Evolutionary conservation across 192 early-diverging fungal species (phyloP).

Genomic region (Coemansia sp.): DNA sequence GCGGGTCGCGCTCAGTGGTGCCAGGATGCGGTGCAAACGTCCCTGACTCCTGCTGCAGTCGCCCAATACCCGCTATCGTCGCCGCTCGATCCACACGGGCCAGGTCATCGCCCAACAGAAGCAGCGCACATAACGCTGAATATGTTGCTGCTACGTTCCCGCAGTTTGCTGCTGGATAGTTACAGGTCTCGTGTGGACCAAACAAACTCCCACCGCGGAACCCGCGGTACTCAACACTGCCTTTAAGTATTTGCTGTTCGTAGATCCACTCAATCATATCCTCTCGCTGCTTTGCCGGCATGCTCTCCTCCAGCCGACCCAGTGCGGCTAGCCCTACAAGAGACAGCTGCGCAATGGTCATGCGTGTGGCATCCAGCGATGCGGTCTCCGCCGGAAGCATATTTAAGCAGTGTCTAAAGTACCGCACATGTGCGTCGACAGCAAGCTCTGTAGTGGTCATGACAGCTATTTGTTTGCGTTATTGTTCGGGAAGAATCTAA

Average conservation of each 20-base stretch:
- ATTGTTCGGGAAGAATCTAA: neutral
- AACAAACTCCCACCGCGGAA: slow-evolving; percentile 58
- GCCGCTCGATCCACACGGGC: slow-evolving; percentile 72
- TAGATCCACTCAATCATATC: slow-evolving; percentile 96
- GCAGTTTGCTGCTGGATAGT: slow-evolving; percentile 40
- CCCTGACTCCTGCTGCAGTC: slow-evolving; percentile 75
- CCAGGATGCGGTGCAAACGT: slow-evolving; percentile 70
- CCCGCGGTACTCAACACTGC: slow-evolving; percentile 35
- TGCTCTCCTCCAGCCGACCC: slow-evolving; percentile 58
- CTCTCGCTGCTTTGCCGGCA: slow-evolving; percentile 58
- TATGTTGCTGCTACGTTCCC: slow-evolving; percentile 83
- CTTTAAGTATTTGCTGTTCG: slow-evolving; percentile 74
- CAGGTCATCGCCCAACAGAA: slow-evolving; percentile 88
- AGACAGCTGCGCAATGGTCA: slow-evolving; percentile 85
- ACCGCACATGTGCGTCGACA: slow-evolving; percentile 62
- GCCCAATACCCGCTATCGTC: slow-evolving; percentile 59
- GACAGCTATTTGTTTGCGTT: neutral
- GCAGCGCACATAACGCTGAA: slow-evolving; percentile 74
- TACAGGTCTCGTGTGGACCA: slow-evolving; percentile 35
- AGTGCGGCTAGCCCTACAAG: slow-evolving; percentile 81
- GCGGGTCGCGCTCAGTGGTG: slow-evolving; percentile 80
- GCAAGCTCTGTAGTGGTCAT: slow-evolving; percentile 29
- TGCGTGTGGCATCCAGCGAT: slow-evolving; percentile 73
- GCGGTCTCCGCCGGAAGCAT: slow-evolving; percentile 73
- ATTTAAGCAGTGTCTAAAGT: slow-evolving; percentile 67